Conservation (phyloP, 2,329 filamentous ascomycete species). For the Penicillium polonicum region DNA sequence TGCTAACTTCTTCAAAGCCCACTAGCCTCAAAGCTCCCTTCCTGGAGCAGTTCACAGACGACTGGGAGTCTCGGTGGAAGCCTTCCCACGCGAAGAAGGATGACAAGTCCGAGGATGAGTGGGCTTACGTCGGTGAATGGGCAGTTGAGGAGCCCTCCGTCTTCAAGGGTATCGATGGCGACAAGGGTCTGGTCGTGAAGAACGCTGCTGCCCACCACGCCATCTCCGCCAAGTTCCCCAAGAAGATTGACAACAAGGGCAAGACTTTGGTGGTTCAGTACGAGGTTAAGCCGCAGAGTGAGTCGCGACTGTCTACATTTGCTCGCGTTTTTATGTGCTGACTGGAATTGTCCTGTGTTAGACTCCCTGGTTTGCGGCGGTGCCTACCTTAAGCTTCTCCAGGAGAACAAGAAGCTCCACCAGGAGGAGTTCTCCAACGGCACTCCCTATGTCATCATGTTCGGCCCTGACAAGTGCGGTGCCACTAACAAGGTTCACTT, state of each 20-base stretch:
- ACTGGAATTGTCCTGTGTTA: conserved; percentile 37
- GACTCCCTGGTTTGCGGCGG: conserved; percentile 96
- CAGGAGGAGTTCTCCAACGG: conserved; percentile 97
- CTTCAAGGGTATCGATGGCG: conserved; percentile 88
- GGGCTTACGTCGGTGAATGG: conserved; percentile 97
- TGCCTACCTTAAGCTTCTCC: conserved; percentile 97
- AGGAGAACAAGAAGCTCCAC: conserved; percentile 95
- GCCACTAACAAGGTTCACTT: conserved; percentile 96
- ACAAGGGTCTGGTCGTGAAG: conserved; percentile 97
- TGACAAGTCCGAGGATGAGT: conserved; percentile 78
- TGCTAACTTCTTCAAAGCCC: conserved; percentile 63
- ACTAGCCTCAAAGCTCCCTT: conserved; percentile 87
- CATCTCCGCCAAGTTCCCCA: conserved; percentile 97
- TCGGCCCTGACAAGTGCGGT: conserved; percentile 98
- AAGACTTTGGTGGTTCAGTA: conserved; percentile 98
- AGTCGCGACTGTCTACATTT: conserved; percentile 40
- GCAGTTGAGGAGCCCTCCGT: conserved; percentile 88
- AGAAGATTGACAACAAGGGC: conserved; percentile 94
- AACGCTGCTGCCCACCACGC: conserved; percentile 97
- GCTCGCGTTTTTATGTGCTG: not conserved
- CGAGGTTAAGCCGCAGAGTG: conserved; percentile 98
- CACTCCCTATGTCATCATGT: conserved; percentile 99
- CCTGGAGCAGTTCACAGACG: conserved; percentile 96
- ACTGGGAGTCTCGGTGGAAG: conserved; percentile 93
- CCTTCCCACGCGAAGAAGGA: conserved; percentile 96